phyloP scores from a whole-genome alignment of 1,284 basidiomycete species.

The Apiotrichum akiyoshidainum region DNA sequence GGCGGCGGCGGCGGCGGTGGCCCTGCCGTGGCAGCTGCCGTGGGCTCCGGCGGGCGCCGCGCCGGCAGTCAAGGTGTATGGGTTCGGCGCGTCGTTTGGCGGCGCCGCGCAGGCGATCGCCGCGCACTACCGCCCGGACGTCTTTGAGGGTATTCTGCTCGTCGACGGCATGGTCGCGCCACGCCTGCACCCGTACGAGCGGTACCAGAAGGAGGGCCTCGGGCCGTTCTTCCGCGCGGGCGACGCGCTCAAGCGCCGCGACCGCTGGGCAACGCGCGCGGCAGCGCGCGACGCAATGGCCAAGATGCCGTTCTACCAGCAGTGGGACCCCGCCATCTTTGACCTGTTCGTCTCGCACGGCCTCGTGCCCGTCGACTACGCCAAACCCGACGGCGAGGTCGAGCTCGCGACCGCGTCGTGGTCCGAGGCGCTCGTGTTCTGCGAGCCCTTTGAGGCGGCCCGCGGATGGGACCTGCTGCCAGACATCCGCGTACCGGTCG shows the following conservation, averaged over 20 bases:
- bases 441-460: constrained; percentile 25
- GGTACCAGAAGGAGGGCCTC: neutral
- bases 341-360: constrained; percentile 66
- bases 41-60: constrained; percentile 11
- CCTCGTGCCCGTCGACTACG: constrained; percentile 51
- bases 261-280: constrained; percentile 4
- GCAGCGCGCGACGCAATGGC: constrained; percentile 5
- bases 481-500: constrained; percentile 27
- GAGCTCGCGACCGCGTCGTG: constrained; percentile 33
- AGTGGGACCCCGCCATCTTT: constrained; percentile 9
- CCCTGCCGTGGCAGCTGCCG: constrained; percentile 5
- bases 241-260: constrained; percentile 15
- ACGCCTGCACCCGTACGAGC: neutral
- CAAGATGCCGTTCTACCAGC: constrained; percentile 5
- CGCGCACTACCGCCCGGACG: constrained; percentile 6
- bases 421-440: constrained; percentile 31
- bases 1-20: neutral
- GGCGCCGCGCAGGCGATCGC: constrained; percentile 46
- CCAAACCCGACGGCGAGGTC: constrained; percentile 23
- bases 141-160: constrained; percentile 53
- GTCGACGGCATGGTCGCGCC: constrained; percentile 56
- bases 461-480: constrained; percentile 35
- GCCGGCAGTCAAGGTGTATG: constrained; percentile 3
- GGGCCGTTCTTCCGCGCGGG: constrained; percentile 5
- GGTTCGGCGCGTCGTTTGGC: constrained; percentile 67